Conservation (phyloP, 2,329 filamentous ascomycete species). For the Gaeumannomyces sp. region DNA sequence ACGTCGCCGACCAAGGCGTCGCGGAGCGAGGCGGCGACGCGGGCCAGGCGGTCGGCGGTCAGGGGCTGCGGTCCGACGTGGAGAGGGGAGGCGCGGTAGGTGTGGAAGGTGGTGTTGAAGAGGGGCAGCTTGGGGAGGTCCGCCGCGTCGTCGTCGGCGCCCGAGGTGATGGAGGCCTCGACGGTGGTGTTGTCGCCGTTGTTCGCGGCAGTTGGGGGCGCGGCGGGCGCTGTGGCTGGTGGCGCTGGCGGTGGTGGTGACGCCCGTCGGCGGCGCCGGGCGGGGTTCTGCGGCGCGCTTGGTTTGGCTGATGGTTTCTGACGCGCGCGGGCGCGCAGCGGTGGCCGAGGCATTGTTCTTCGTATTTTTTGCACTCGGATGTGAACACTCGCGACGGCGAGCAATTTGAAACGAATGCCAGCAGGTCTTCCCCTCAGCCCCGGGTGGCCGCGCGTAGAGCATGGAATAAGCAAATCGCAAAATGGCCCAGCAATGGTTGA, state of each 20-base stretch:
- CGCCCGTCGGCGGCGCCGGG: not conserved
- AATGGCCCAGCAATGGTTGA: too few species aligned
- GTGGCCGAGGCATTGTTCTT: conserved; percentile 7
- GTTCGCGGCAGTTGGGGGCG: not conserved
- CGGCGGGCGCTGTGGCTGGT: not conserved
- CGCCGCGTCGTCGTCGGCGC: not conserved
- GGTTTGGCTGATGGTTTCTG: not conserved
- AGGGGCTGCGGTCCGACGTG: conserved; percentile 38
- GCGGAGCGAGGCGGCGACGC: conserved; percentile 42
- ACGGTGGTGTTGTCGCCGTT: not conserved
- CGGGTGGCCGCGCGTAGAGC: too few species aligned
- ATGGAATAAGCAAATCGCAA: too few species aligned
- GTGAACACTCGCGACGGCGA: too few species aligned
- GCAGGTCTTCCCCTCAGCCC: too few species aligned
- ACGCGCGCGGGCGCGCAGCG: conserved; percentile 5
- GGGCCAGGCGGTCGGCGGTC: conserved; percentile 30
- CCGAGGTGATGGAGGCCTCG: not conserved
- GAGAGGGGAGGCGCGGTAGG: conserved; percentile 49
- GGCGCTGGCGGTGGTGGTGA: not conserved
- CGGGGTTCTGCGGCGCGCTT: not conserved
- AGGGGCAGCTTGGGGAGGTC: conserved; percentile 30
- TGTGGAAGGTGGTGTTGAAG: conserved; percentile 54
- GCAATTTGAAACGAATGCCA: too few species aligned
- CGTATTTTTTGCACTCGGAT: not conserved
- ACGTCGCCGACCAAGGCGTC: conserved; percentile 52